phyloP scores from a whole-genome alignment of 306 rosid genomes.

The Prunus armeniaca region DNA sequence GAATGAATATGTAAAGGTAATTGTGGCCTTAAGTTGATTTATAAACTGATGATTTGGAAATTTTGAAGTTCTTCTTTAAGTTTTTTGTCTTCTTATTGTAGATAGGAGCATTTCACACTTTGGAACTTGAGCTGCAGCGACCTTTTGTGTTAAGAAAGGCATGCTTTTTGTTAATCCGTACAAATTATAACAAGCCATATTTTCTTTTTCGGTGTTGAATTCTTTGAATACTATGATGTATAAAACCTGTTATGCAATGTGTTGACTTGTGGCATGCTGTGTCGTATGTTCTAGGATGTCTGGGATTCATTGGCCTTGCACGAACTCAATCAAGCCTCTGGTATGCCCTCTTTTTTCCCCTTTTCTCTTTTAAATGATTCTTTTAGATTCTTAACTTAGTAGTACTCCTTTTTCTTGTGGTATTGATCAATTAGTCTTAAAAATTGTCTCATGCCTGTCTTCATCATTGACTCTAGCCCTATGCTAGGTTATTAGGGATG shows the following conservation, averaged over 20 bases:
- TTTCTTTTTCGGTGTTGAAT: neutral
- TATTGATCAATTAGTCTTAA: neutral
- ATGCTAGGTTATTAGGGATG: neutral
- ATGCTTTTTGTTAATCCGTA: conserved; percentile 5
- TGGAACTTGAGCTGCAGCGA: conserved; percentile 89
- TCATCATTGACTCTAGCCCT: neutral
- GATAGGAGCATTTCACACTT: conserved; percentile 94
- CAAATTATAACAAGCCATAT: neutral
- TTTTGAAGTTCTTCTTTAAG: conserved; percentile 1
- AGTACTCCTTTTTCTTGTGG: neutral
- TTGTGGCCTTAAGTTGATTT: conserved; percentile 6
- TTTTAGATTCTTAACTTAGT: neutral
- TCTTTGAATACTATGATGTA: neutral
- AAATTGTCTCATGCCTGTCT: neutral
- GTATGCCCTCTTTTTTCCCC: conserved; percentile 35
- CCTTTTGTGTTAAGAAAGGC: conserved; percentile 96
- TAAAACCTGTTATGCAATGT: neutral
- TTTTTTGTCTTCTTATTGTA: conserved; percentile 35
- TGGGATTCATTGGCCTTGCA: conserved; percentile 92
- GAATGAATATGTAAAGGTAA: conserved; percentile 93
- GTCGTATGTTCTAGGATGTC: conserved; percentile 50
- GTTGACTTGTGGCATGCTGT: neutral
- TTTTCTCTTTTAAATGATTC: neutral
- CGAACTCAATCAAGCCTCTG: conserved; percentile 79
- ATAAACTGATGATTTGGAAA: neutral